Conservation (phyloP, 2,329 filamentous ascomycete species). For the Neofusicoccum ribis region DNA sequence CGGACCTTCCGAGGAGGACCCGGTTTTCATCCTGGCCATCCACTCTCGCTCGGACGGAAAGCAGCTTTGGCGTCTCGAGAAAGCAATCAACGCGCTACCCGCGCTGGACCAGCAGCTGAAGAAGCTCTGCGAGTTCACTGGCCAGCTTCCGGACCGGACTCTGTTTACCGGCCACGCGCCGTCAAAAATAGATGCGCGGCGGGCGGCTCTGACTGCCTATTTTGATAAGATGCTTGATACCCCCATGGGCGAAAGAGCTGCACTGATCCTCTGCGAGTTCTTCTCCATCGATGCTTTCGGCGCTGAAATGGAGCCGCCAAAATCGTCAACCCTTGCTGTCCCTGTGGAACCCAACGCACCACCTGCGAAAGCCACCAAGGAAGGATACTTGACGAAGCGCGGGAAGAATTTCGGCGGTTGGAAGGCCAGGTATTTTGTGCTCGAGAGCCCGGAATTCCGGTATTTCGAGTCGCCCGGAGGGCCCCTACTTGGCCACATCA, state of each 20-base stretch:
- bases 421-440: constrained; percentile 79
- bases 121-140: constrained; percentile 69
- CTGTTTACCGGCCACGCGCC: constrained; percentile 92
- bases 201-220: constrained; percentile 78
- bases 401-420: constrained; percentile 99
- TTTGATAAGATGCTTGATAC: constrained; percentile 84
- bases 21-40: constrained; percentile 88
- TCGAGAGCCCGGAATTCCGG: constrained; percentile 71
- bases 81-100: constrained; percentile 79
- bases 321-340: constrained; percentile 35
- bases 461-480: constrained; percentile 93
- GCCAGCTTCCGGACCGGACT: constrained; percentile 77
- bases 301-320: constrained; percentile 56
- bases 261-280: constrained; percentile 82
- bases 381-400: constrained; percentile 91
- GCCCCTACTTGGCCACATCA: constrained; percentile 89
- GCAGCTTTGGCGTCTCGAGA: constrained; percentile 93
- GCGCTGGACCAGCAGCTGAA: constrained; percentile 81
- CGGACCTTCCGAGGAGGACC: constrained; percentile 82
- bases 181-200: constrained; percentile 85
- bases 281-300: constrained; percentile 68
- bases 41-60: constrained; percentile 72
- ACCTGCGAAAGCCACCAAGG: constrained; percentile 67
- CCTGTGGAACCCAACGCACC: constrained; percentile 43
- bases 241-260: constrained; percentile 73